A percentile compares a stretch with the other conserved stretches of the same genome.
These are phyloP conservation scores for Jackrogersella minutella DNA, from an alignment of 495 filamentous ascomycete species.

Conservation along the genomic window DNA sequence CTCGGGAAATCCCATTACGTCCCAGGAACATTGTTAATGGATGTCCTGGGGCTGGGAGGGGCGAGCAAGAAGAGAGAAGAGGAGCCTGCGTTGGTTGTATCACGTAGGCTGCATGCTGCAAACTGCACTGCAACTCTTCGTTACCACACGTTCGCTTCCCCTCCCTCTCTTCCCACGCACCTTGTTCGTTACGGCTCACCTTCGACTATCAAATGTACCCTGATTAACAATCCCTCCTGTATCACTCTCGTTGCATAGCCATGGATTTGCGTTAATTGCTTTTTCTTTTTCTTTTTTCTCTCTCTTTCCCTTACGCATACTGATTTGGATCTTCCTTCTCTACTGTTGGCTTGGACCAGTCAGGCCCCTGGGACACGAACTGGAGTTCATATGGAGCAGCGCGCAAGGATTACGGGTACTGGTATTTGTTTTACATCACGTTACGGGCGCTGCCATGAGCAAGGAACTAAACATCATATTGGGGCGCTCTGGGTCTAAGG, in stretches of 20 bases:
- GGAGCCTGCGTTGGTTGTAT: slow-evolving; percentile 40
- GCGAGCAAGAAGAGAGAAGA: not conserved
- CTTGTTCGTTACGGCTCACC: slow-evolving; percentile 35
- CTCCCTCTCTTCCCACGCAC: slow-evolving; percentile 14
- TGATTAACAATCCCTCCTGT: slow-evolving; percentile 13
- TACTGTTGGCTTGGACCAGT: slow-evolving; percentile 28
- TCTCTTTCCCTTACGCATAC: slow-evolving; percentile 5
- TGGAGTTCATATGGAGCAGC: slow-evolving; percentile 39
- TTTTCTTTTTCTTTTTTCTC: slow-evolving; percentile 6
- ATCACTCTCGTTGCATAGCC: slow-evolving; percentile 34
- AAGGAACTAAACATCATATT: slow-evolving; percentile 37
- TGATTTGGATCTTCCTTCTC: slow-evolving; percentile 27
- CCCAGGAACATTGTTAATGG: not conserved
- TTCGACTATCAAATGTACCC: slow-evolving; percentile 19
- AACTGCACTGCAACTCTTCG: slow-evolving; percentile 42
- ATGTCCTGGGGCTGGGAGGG: not conserved
- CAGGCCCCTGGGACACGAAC: slow-evolving; percentile 33
- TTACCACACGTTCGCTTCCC: slow-evolving; percentile 32
- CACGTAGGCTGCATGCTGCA: slow-evolving; percentile 39
- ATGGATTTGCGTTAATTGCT: slow-evolving; percentile 28
- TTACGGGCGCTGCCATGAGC: slow-evolving; percentile 34
- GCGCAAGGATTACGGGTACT: slow-evolving; percentile 28
- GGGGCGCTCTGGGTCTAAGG: slow-evolving; percentile 34
- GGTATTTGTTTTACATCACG: slow-evolving; percentile 10
- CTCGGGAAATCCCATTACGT: slow-evolving; percentile 1